Conservation (phyloP, 148 eudicot genomes). For the Talinum fruticosum region DNA sequence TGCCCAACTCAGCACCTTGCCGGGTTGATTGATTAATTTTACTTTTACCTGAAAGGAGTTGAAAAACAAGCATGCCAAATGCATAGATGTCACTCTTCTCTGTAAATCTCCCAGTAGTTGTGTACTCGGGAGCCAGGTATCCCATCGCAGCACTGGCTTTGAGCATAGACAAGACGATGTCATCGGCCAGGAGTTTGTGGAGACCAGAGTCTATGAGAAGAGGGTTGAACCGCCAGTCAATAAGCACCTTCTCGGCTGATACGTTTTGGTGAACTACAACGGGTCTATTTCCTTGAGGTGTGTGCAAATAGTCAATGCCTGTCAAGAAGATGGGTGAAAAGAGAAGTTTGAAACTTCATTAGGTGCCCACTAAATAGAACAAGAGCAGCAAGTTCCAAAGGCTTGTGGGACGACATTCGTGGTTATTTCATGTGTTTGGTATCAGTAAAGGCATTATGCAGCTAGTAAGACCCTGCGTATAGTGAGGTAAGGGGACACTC, state of each 20-base stretch:
- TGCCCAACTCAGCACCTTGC: conserved; percentile 51
- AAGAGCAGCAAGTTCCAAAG: too few species aligned
- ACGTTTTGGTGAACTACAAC: conserved; percentile 76
- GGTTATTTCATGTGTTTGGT: too few species aligned
- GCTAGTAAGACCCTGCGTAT: neutral
- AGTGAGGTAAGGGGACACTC: neutral
- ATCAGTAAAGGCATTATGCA: neutral
- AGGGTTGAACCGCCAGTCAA: conserved; percentile 67
- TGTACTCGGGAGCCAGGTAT: conserved; percentile 93
- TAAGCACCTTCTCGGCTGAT: conserved; percentile 85
- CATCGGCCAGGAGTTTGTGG: conserved; percentile 80
- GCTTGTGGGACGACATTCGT: too few species aligned
- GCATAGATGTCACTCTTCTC: conserved; percentile 90
- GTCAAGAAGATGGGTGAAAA: conserved; percentile 13
- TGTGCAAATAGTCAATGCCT: conserved; percentile 81
- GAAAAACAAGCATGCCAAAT: conserved; percentile 74
- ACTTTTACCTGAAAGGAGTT: conserved; percentile 67
- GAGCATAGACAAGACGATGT: conserved; percentile 70
- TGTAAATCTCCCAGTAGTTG: conserved; percentile 79
- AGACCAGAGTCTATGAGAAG: conserved; percentile 69
- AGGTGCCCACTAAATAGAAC: neutral
- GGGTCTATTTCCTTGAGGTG: conserved; percentile 54
- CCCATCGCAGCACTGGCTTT: conserved; percentile 99
- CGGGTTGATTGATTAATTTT: conserved; percentile 38
- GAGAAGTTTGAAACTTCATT: conserved; percentile 1